Percentiles rank a stretch among this genome's conserved stretches.
phyloP scores from a whole-genome alignment of 2,329 filamentous ascomycete species.

The Gremmenia infestans region DNA sequence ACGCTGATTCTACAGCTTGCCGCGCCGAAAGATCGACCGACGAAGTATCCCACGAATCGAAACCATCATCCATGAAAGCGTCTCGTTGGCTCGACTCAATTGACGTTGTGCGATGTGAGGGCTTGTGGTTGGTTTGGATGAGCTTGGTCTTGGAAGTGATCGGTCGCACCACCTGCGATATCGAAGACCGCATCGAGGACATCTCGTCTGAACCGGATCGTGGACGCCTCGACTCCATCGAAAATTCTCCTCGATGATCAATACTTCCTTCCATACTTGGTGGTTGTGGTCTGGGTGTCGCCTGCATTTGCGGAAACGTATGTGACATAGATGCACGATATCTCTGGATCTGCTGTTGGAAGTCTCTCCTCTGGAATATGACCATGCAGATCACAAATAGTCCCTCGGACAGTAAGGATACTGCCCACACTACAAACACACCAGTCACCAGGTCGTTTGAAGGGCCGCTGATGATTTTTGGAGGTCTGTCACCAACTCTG shows the following conservation, averaged over 20 bases:
- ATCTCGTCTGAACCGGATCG: constrained; percentile 42
- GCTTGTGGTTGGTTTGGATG: constrained; percentile 39
- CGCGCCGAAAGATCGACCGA: constrained; percentile 58
- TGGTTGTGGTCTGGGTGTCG: constrained; percentile 11
- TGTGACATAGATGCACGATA: constrained; percentile 17
- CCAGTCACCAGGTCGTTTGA: constrained; percentile 20
- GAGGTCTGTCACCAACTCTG: constrained; percentile 17
- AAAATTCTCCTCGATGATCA: constrained; percentile 13
- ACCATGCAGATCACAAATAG: constrained; percentile 28
- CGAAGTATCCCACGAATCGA: constrained; percentile 73
- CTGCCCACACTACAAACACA: constrained; percentile 28
- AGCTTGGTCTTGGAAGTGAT: constrained; percentile 53
- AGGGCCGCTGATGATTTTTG: constrained; percentile 14
- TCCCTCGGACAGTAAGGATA: constrained; percentile 24
- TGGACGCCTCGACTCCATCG: constrained; percentile 27
- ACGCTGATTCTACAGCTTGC: constrained; percentile 47
- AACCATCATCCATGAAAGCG: constrained; percentile 49
- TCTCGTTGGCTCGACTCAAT: constrained; percentile 39
- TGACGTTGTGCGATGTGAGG: constrained; percentile 40
- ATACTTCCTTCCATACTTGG: constrained; percentile 11
- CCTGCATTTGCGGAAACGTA: constrained; percentile 21
- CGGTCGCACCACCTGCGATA: constrained; percentile 47
- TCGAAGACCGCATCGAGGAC: constrained; percentile 44
- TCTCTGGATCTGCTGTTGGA: constrained; percentile 25
- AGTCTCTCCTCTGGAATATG: constrained; percentile 24